Evolutionary conservation across 257 asterid genomes (phyloP), one percentile per base, ranked within the genome.

Genomic region (Dorcoceras hygrometricum): DNA sequence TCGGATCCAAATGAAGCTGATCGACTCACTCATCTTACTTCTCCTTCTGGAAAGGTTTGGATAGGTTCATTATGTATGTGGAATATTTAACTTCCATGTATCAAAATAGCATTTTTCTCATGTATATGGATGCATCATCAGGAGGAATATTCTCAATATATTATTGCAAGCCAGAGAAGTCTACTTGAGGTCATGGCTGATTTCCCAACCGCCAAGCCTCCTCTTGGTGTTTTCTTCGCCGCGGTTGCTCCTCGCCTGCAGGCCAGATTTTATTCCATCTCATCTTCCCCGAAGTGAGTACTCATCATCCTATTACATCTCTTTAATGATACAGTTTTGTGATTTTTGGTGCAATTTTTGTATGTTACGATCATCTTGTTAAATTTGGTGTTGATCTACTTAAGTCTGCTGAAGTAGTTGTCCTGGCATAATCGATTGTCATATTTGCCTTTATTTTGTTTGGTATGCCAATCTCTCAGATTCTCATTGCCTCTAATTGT

Each of bases 211-310:
- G 84, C 94, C 79, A 90, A 82, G 76, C 96, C 96, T 63, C 82
- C 95, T 57, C 65, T 93, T 22, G 99, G 99, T 59, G 96, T 90
- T 75, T 93, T 93, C 90, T 93, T 93, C 73, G 99, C 99, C 11
- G 89, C 87, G 69, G 69, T 93, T 69, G 89, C 92, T 71, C 96
- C 95, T 46, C 99, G 97, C 7, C 74, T 93, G 63, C 94, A 79
- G 69, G 92, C 99, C 50, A 78, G 99, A 86, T 93, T 86, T 80
- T 93, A 93, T 76, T 93, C 99, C 23, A 90, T 93, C 66, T 93
- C 99, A 24, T 93, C 99, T 64, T 93, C 99, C 63, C 95, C 94
- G 25, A 88, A 86, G 97, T 88, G 71, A 80, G 79, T 58, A 9
- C 68, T 71, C 32, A 26, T 32, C 58, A 50, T 62, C 39, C 32